A percentile compares a stretch with the other conserved stretches of the same genome.
phyloP scores from a whole-genome alignment of 805 yeast species.

The Starmerella ratchasimensis region DNA sequence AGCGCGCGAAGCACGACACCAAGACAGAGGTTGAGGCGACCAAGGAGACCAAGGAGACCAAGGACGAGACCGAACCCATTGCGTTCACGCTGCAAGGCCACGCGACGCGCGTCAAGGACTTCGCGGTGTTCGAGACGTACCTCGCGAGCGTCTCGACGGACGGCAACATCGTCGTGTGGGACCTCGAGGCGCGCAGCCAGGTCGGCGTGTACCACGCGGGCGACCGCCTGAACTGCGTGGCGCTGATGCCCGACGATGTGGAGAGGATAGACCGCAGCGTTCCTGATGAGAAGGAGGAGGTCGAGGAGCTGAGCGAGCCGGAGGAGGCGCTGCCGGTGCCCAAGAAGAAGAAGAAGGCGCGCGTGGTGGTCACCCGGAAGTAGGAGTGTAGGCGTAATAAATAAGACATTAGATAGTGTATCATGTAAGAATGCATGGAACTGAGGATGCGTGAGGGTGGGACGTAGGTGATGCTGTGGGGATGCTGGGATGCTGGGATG shows the following conservation, averaged over 20 bases:
- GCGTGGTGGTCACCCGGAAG: conserved; percentile 18
- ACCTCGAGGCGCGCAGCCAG: conserved; percentile 52
- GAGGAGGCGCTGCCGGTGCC: conserved; percentile 11
- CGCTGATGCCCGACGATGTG: conserved; percentile 53
- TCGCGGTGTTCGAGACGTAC: conserved; percentile 39
- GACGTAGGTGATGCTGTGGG: not conserved
- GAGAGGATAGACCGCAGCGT: conserved; percentile 64
- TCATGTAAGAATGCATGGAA: too few relatives aligned
- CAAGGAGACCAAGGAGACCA: too few relatives aligned
- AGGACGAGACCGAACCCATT: conserved; percentile 27
- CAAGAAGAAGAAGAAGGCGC: conserved; percentile 22
- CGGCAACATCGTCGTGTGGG: conserved; percentile 89
- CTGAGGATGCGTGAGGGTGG: not conserved
- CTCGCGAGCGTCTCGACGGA: conserved; percentile 81
- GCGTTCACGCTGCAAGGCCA: conserved; percentile 60
- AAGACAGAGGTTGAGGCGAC: too few relatives aligned
- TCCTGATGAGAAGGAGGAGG: conserved; percentile 40
- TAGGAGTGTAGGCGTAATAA: too few relatives aligned
- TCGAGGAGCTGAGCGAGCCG: conserved; percentile 17
- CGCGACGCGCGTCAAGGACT: conserved; percentile 70
- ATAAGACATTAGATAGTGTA: not conserved
- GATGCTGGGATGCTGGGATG: not conserved
- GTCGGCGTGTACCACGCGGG: conserved; percentile 83
- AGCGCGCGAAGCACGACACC: too few relatives aligned
- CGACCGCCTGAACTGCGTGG: conserved; percentile 79